Percentiles rank a stretch among this genome's conserved stretches.
phyloP scores from a whole-genome alignment of 768 basidiomycete species.

The Hericium coralloides region DNA sequence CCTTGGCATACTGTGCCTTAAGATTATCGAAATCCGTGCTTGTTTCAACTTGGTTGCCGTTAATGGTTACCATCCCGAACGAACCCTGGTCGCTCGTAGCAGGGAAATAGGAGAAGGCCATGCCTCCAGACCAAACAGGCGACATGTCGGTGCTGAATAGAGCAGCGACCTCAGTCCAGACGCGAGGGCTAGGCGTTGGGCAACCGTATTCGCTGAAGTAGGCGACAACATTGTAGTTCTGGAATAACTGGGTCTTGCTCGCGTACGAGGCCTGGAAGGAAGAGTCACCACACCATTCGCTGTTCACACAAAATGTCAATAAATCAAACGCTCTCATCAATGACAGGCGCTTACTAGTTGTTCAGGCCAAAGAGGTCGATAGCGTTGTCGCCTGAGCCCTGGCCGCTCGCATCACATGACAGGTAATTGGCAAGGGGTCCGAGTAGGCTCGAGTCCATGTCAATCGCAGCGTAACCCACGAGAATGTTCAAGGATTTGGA shows the following conservation, averaged over 20 bases:
- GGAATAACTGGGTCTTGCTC: conserved; percentile 42
- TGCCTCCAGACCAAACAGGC: conserved; percentile 77
- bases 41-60: conserved; percentile 57
- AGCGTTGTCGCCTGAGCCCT: conserved; percentile 46
- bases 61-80: conserved; percentile 83
- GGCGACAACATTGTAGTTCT: conserved; percentile 65
- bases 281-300: conserved; percentile 76
- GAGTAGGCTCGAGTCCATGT: conserved; percentile 56
- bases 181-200: conserved; percentile 47
- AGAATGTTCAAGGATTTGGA: conserved; percentile 61
- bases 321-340: neutral
- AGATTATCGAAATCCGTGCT: conserved; percentile 63
- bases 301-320: conserved; percentile 22
- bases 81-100: conserved; percentile 61
- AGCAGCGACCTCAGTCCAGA: conserved; percentile 73
- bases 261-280: conserved; percentile 51
- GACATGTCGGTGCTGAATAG: conserved; percentile 69
- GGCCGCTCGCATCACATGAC: conserved; percentile 54
- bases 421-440: conserved; percentile 69
- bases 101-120: conserved; percentile 89
- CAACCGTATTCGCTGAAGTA: conserved; percentile 91
- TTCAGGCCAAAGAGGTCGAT: conserved; percentile 88
- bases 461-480: conserved; percentile 81
- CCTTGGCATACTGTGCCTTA: conserved; percentile 46
- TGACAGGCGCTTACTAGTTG: conserved; percentile 53